phyloP scores from a whole-genome alignment of 1,284 basidiomycete species.

The Schizopora paradoxa region DNA sequence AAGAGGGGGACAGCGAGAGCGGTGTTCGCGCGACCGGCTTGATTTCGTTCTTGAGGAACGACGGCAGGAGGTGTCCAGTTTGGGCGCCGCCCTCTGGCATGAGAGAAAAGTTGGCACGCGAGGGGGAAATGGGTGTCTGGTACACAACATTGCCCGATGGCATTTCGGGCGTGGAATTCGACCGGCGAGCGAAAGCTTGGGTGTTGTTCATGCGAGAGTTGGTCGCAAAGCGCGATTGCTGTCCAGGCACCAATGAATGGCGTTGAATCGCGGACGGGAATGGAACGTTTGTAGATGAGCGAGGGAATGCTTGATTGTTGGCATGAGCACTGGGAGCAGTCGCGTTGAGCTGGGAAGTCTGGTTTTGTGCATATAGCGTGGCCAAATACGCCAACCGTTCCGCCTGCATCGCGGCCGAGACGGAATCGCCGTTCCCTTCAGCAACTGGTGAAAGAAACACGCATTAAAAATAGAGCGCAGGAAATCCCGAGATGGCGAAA shows the following conservation, averaged over 20 bases:
- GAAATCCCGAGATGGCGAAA: conserved; percentile 21
- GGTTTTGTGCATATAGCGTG: conserved; percentile 54
- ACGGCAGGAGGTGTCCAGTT: conserved; percentile 48
- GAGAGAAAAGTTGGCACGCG: no score
- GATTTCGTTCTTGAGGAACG: conserved; percentile 68
- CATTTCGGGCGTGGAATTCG: neutral
- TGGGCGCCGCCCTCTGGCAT: neutral
- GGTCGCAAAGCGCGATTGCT: neutral
- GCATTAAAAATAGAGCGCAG: conserved; percentile 12
- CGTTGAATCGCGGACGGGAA: conserved; percentile 3
- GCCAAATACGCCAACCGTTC: conserved; percentile 73
- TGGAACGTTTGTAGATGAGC: neutral
- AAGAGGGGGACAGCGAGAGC: conserved; percentile 52
- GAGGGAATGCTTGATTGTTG: neutral
- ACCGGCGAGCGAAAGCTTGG: neutral
- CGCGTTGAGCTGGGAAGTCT: conserved; percentile 11
- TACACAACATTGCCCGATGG: conserved; percentile 15
- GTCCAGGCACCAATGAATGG: neutral
- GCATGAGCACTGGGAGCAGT: conserved; percentile 7
- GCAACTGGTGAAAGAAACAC: conserved; percentile 45
- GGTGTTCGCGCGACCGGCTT: conserved; percentile 33
- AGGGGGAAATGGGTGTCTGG: conserved; percentile 15
- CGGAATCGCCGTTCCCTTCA: conserved; percentile 79
- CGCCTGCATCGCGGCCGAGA: conserved; percentile 74
- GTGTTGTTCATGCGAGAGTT: conserved; percentile 2